These are phyloP conservation scores for Favolaschia claudopus DNA, from an alignment of 768 basidiomycete genomes.

Conservation along the genomic window DNA sequence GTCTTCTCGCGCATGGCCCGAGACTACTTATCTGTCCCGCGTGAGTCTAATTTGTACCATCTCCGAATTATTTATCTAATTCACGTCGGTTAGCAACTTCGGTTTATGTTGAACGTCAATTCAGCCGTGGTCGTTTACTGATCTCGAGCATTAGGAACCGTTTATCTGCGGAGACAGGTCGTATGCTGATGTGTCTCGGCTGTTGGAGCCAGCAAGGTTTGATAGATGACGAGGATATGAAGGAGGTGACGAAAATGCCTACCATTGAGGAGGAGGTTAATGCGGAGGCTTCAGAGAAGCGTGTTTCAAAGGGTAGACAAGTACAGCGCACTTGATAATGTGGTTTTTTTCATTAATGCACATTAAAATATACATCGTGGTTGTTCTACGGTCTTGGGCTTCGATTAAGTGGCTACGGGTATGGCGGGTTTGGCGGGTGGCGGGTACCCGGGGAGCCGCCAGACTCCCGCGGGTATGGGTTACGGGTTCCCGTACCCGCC, in stretches of 20 bases:
- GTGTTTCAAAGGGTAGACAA: not conserved
- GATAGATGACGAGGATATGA: constrained; percentile 29
- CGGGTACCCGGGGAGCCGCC: too few relatives aligned
- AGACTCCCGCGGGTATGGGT: too few relatives aligned
- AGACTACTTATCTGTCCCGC: constrained; percentile 37
- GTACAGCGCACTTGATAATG: too few relatives aligned
- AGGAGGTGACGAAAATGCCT: constrained; percentile 19
- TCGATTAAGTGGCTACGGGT: not conserved
- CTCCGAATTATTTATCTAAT: not conserved
- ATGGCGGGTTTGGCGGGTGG: not conserved
- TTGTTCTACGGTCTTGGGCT: not conserved
- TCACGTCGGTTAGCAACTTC: constrained; percentile 39
- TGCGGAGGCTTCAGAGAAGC: not conserved
- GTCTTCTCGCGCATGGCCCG: constrained; percentile 33
- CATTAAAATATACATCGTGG: too few relatives aligned
- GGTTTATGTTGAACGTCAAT: constrained; percentile 38
- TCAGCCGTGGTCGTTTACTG: constrained; percentile 37
- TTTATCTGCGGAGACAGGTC: constrained; percentile 29
- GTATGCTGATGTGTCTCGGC: constrained; percentile 36
- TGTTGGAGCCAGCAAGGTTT: constrained; percentile 30
- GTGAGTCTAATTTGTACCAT: constrained; percentile 28
- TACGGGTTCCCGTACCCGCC: not conserved
- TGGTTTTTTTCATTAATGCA: too few relatives aligned
- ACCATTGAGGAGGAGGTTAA: constrained; percentile 17
- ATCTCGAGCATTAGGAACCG: constrained; percentile 33